A percentile compares a stretch with the other conserved stretches of the same genome.
Conservation (phyloP, 2,329 filamentous ascomycete species). For the Pyrenophora teres region DNA sequence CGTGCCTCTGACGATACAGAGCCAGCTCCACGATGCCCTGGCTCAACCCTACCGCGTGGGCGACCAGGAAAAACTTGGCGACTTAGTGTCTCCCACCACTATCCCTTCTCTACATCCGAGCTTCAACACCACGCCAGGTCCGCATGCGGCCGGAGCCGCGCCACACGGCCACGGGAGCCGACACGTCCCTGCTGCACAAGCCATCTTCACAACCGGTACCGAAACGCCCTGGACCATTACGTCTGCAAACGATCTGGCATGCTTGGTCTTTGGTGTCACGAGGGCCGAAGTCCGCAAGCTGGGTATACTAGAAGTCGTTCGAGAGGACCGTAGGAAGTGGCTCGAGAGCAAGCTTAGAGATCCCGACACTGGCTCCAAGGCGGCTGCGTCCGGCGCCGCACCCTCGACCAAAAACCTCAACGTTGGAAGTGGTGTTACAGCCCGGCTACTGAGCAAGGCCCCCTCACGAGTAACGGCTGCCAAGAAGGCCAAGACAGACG, state of each 20-base stretch:
- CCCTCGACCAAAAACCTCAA: constrained; percentile 55
- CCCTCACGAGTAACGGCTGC: constrained; percentile 60
- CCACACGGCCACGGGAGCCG: constrained; percentile 86
- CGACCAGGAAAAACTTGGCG: constrained; percentile 49
- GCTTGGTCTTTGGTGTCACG: constrained; percentile 98
- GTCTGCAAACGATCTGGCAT: constrained; percentile 93
- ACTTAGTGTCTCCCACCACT: constrained; percentile 54
- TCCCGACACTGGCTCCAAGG: constrained; percentile 57
- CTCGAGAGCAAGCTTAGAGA: constrained; percentile 81
- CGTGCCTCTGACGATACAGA: constrained; percentile 73
- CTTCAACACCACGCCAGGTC: constrained; percentile 40
- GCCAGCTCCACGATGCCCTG: constrained; percentile 82
- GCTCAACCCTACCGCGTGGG: constrained; percentile 78
- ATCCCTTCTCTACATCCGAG: constrained; percentile 45
- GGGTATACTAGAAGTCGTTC: constrained; percentile 93
- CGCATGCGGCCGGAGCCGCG: constrained; percentile 47
- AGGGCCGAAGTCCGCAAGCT: constrained; percentile 91
- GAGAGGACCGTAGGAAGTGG: constrained; percentile 87
- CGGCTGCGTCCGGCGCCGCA: constrained; percentile 44
- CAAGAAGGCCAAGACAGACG: constrained; percentile 68
- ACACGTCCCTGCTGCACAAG: constrained; percentile 89
- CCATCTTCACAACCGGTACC: constrained; percentile 95
- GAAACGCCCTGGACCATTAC: constrained; percentile 93
- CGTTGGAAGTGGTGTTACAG: constrained; percentile 83
- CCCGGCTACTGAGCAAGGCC: constrained; percentile 84